Base-by-base conservation (phyloP, 768 basidiomycete species). In the Collybia sp. region DNA sequence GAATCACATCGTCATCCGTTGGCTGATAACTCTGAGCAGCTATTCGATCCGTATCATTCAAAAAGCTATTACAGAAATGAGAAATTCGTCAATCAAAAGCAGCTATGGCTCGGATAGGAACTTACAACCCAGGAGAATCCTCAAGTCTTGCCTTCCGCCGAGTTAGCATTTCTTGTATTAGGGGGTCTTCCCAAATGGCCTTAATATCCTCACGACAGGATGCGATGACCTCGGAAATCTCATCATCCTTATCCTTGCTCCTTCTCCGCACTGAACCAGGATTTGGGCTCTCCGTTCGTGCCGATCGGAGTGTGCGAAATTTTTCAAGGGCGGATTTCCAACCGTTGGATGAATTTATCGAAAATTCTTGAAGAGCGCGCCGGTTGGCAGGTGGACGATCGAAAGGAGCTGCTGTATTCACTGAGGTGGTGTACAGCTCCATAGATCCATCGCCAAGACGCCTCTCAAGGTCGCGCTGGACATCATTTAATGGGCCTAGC, bases 101-200 rank as follows among this genome's bases (percentile, higher is more conserved):
- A 11, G 46, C 36, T 10, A 53, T 17, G 12, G 34, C 56, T 17
- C 53, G 31, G 16, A 13, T 25, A 16, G 42, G 37, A 20, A 73
- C 83, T 66, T 61, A 87, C 85, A 89, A 90, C 43, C 88, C 83
- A 32, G 88, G 77, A 13, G 75, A 67, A 48, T 87, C 79, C 59
- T 91, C 86, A 51, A 90, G 61, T 54, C 77, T 68, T 5, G 71
- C 58, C 56, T 77, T 82, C 20, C 75, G 69, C 38, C 75, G 62
- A 45, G 55, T 61, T 47, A 89, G 60, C 64, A 83, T 75, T 58
- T 85, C 79, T 51, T 74, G 76, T 6, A 88, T 75, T 5, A 73
- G 66, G 15, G 74, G 53, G 55, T 91, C 86, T 43, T 77, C 74
- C 86, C 86, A 88, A 6, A 89, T 64, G 13, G 65, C 67, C 49